These are phyloP conservation scores for Colletotrichum musae DNA, from an alignment of 2,329 filamentous ascomycete species.

Conservation along the genomic window DNA sequence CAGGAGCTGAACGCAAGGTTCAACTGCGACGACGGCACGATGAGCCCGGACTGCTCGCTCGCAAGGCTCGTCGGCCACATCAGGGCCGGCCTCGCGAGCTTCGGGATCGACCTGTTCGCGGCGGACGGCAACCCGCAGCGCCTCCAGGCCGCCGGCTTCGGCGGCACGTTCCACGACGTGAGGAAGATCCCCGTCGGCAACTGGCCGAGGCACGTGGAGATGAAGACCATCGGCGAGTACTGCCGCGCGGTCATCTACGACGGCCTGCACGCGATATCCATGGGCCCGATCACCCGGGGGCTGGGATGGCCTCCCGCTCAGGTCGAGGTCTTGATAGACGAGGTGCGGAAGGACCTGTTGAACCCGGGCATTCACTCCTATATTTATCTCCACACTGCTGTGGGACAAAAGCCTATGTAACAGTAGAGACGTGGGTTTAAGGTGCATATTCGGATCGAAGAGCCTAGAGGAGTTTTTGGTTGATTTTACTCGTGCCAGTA, in stretches of 20 bases:
- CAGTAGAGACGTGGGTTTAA: too few relatives aligned
- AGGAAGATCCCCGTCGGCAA: slow-evolving; percentile 49
- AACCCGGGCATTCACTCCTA: background rate
- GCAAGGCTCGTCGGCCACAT: slow-evolving; percentile 19
- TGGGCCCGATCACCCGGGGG: background rate
- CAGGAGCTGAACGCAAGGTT: slow-evolving; percentile 10
- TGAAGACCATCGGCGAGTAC: slow-evolving; percentile 50
- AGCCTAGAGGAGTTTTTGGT: too few relatives aligned
- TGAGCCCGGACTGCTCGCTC: slow-evolving; percentile 6
- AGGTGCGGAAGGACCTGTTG: background rate
- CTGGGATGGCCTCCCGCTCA: background rate
- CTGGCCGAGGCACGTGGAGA: slow-evolving; percentile 57
- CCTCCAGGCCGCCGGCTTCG: slow-evolving; percentile 50
- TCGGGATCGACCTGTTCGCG: slow-evolving; percentile 49
- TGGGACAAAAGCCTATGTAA: background rate
- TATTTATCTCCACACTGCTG: background rate
- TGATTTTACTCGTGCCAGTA: too few relatives aligned
- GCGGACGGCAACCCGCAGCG: slow-evolving; percentile 43
- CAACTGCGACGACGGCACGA: slow-evolving; percentile 11
- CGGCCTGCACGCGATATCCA: background rate
- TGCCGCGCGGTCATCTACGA: background rate
- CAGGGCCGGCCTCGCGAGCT: slow-evolving; percentile 44
- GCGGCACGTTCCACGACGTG: slow-evolving; percentile 46
- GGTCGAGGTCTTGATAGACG: background rate
- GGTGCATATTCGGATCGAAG: too few relatives aligned